Evolutionary conservation across 129 eudicot species (phyloP), one percentile per base, ranked within the genome.

Genomic region (Artemisia tridentata): DNA sequence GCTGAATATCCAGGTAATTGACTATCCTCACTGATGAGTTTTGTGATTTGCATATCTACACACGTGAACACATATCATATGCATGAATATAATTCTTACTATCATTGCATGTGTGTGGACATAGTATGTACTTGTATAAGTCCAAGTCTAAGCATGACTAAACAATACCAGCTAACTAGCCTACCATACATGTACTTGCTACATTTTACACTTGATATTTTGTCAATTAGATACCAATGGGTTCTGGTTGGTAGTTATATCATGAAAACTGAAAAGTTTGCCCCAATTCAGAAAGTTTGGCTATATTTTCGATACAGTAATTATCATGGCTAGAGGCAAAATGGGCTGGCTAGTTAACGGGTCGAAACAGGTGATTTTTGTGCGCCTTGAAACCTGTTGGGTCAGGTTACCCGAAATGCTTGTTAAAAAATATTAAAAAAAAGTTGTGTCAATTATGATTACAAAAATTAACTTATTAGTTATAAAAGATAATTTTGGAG

Each of bases 1-100:
- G 72, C 89, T 49, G 79, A 81, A 31, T 38, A 80, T 73, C 86
- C 90, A 20, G 88, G 84, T 80, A 72, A 38, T 19, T 72, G 3
- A 57, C 17, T 16, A 15, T 12, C 15, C 56, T 8, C 4, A 25
- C 46, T 27, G 19, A 18, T 27, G 19, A 18, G 55, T 65, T 18
- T n/a, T 18, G 72, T 50, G 15, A 50, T 67, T 67, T 67, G 8
- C 15, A 15, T 67, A 11, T 7, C 41, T 65, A 45, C 29, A 65
- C 1, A 7, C 7, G 20, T 54, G 31, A 7, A 27, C 29, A 21
- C 15, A 23, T 55, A 6, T 1, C 46, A 57, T 7, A 20, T 13
- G 43, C 3, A 16, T 17, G 0, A 5, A 23, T 43, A 38, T 38
- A 23, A n/a, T 29, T 5, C 19, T 15, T 58, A 23, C 21, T 10